Evolutionary conservation across 176 grass and related monocot genomes (phyloP), one percentile per base, ranked within the genome.

Genomic region (Carex parvula): DNA sequence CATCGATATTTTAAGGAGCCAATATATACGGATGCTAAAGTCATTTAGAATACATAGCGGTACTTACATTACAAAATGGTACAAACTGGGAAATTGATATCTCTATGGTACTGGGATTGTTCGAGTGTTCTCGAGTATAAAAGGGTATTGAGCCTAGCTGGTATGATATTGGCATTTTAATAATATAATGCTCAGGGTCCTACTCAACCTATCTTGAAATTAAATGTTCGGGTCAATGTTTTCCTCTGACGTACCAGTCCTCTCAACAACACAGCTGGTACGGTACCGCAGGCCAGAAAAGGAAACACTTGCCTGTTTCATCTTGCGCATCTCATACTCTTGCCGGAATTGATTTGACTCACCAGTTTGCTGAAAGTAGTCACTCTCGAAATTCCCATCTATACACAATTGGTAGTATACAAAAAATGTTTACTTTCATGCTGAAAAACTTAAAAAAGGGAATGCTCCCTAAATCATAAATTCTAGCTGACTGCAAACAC

Each of bases 271-370:
- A 64, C 21, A 75, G 71, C 41, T 54, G 81, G 81, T 66, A 83
- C 81, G 62, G 62, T 50, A 83, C 39, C 62, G 4, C 44, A 69
- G 35, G 81, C 81, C 81, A 73, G 79, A 80, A 30, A 39, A 44
- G 60, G 69, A 65, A 82, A 35, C 12, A 16, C 54, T 76, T 85
- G 88, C 96, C 88, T 99, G 91, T 79, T 94, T 99, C 60, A 95
- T 91, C 84, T 57, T 93, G 41, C 90, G 93, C 96, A 95, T 99
- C 89, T 99, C 96, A 67, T 95, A 99, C 44, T 99, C 96, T 88
- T 29, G 70, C 15, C 86, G 85, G 46, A 92, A 95, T n/a, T 95
- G 87, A 70, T 89, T 94, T 3, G 93, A 94, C 52, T 95, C 96
- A 48, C 95, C 93, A 16, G 91, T 94, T 39, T 91, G 86, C 88